A percentile compares a stretch with the other conserved stretches of the same genome.
These are phyloP conservation scores for Hygrophorus russula DNA, from an alignment of 768 basidiomycete species.

Conservation along the genomic window DNA sequence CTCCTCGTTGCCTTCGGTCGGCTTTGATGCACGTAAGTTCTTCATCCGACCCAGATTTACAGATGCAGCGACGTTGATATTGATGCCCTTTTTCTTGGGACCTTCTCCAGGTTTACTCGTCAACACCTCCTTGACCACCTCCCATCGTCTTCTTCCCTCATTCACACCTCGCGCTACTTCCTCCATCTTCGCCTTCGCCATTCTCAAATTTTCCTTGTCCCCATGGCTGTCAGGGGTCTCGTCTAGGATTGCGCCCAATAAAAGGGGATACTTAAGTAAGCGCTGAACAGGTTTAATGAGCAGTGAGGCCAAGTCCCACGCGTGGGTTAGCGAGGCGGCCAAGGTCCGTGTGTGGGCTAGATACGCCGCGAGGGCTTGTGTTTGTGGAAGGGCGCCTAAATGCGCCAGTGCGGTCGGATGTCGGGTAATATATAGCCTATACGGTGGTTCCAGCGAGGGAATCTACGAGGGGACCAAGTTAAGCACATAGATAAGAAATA, in stretches of 20 bases:
- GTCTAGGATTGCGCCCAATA: constrained; percentile 66
- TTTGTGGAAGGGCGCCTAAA: constrained; percentile 51
- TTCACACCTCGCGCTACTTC: constrained; percentile 69
- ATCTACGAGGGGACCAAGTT: constrained; percentile 30
- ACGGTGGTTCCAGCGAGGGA: constrained; percentile 57
- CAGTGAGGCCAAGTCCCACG: constrained; percentile 88
- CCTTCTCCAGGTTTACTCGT: constrained; percentile 18
- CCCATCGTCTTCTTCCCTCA: constrained; percentile 62
- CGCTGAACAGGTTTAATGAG: constrained; percentile 98
- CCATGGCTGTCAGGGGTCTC: constrained; percentile 60
- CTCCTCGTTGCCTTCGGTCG: constrained; percentile 23
- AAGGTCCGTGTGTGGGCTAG: constrained; percentile 53
- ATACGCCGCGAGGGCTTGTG: constrained; percentile 53
- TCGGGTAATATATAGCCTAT: constrained; percentile 72
- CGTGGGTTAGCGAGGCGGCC: constrained; percentile 65
- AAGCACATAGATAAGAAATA: constrained; percentile 4
- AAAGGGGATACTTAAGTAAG: constrained; percentile 85
- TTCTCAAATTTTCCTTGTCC: constrained; percentile 47
- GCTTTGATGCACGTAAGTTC: constrained; percentile 28
- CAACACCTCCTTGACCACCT: constrained; percentile 71
- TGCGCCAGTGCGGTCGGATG: constrained; percentile 64
- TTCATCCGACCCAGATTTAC: constrained; percentile 57
- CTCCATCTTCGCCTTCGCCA: constrained; percentile 52
- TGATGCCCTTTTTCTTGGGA: constrained; percentile 21
- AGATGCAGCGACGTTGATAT: constrained; percentile 37